Evolutionary conservation across 345 rosid genomes (phyloP).

Genomic region (Anastatica hierochuntica): DNA sequence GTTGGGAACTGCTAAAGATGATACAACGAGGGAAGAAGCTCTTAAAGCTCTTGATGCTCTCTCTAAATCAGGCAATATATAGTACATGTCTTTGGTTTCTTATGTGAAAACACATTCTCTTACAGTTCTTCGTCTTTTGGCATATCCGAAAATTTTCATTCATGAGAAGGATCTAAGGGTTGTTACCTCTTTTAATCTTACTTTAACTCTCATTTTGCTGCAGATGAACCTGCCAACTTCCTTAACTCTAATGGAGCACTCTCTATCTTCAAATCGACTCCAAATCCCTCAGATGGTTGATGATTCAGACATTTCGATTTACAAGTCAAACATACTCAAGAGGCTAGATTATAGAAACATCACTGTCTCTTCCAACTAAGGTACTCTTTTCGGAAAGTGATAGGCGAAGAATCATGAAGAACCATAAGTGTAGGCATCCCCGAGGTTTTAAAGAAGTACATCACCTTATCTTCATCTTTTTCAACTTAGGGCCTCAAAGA

Average conservation of each 20-base stretch:
- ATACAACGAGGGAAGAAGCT: conserved; percentile 69
- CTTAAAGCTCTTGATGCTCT: conserved; percentile 68
- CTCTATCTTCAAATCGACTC: conserved; percentile 39
- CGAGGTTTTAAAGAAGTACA: too few relatives aligned
- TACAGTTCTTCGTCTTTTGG: too few relatives aligned
- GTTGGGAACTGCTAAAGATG: conserved; percentile 74
- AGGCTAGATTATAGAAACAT: conserved; percentile 46
- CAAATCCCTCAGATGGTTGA: conserved; percentile 43
- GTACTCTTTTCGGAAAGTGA: too few relatives aligned
- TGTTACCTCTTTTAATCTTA: not conserved
- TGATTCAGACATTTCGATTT: conserved; percentile 44
- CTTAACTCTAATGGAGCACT: conserved; percentile 50
- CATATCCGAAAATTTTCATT: too few relatives aligned
- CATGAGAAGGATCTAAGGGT: not conserved
- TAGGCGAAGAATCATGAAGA: too few relatives aligned
- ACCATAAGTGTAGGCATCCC: too few relatives aligned
- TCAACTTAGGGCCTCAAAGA: conserved; percentile 83
- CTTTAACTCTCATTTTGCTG: conserved; percentile 9
- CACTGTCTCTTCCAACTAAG: too few relatives aligned
- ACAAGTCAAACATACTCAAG: conserved; percentile 50
- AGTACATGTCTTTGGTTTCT: too few relatives aligned
- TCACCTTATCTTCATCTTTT: too few relatives aligned
- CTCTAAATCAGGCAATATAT: conserved; percentile 57
- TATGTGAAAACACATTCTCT: too few relatives aligned
- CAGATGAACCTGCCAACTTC: conserved; percentile 70